Evolutionary conservation across 2,329 filamentous ascomycete genomes (phyloP).

Genomic region (Stagonosporopsis rhizophila): DNA sequence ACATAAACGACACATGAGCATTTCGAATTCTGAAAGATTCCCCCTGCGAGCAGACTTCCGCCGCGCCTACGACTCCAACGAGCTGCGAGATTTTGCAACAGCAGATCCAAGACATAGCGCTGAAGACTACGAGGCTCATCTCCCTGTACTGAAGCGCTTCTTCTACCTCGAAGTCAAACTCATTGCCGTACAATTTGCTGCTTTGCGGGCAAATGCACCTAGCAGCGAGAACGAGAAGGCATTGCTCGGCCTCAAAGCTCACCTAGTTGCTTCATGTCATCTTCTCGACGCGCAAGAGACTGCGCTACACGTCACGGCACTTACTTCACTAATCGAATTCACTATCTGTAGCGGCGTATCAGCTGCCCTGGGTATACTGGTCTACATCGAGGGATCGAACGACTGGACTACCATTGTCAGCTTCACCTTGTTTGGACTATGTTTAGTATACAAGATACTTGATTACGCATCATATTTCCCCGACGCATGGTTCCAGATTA

Average conservation of each 20-base stretch:
- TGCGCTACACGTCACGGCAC: conserved; percentile 2
- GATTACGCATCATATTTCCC: conserved; percentile 1
- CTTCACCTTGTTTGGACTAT: not conserved
- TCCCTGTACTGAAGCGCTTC: conserved; percentile 1
- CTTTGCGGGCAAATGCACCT: not conserved
- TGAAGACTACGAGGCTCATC: not conserved
- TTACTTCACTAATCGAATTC: conserved; percentile 5
- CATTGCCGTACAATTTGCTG: not conserved
- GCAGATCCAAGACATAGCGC: not conserved
- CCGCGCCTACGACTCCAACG: not conserved
- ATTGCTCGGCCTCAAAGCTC: conserved; percentile 3
- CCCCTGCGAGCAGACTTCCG: conserved; percentile 2
- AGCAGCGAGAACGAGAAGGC: not conserved
- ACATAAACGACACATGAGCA: not conserved
- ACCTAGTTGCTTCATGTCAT: conserved; percentile 1
- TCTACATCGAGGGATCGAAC: conserved; percentile 2
- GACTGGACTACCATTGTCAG: conserved; percentile 6
- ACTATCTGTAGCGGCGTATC: not conserved
- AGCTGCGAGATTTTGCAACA: conserved; percentile 1
- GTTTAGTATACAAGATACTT: not conserved
- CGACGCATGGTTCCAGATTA: conserved; percentile 3
- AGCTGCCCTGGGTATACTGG: conserved; percentile 7
- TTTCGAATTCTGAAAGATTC: not conserved
- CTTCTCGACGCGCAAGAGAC: conserved; percentile 3
- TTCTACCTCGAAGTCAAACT: conserved; percentile 8